A percentile compares a stretch with the other conserved stretches of the same genome.
phyloP scores from a whole-genome alignment of 2,329 filamentous ascomycete genomes.

The Orbilia oligospora region DNA sequence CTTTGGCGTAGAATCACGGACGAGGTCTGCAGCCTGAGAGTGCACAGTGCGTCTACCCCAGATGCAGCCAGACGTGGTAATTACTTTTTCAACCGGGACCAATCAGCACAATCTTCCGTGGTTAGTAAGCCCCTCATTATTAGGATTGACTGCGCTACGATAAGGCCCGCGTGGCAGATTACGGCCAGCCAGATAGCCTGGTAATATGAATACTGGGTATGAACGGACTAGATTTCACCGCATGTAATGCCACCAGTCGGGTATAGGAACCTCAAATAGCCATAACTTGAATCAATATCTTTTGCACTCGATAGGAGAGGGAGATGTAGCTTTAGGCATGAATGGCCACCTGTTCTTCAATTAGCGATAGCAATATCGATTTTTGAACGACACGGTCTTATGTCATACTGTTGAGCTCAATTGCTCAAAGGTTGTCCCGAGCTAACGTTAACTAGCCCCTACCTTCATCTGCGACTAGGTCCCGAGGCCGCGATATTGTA shows the following conservation, averaged over 20 bases:
- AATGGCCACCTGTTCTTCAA: too few relatives aligned
- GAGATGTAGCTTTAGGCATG: too few relatives aligned
- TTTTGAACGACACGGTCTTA: too few relatives aligned
- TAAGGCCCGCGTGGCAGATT: conserved; percentile 1
- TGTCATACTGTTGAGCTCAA: too few relatives aligned
- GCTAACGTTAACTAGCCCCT: too few relatives aligned
- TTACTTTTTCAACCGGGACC: conserved; percentile 22
- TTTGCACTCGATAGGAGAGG: too few relatives aligned
- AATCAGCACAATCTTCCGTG: conserved; percentile 29
- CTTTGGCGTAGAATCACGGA: conserved; percentile 41
- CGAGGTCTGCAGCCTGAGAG: not conserved
- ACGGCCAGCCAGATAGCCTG: too few relatives aligned
- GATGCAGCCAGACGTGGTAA: conserved; percentile 31
- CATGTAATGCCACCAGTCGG: conserved; percentile 46
- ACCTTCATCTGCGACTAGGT: too few relatives aligned
- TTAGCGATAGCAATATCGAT: too few relatives aligned
- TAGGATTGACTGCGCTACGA: conserved; percentile 5
- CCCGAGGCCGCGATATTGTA: too few relatives aligned
- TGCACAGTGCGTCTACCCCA: conserved; percentile 43
- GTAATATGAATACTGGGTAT: conserved; percentile 1
- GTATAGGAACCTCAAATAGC: not conserved
- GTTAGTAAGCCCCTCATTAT: conserved; percentile 12
- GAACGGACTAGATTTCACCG: conserved; percentile 31
- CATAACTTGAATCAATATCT: not conserved
- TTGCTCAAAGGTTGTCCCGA: too few relatives aligned